phyloP scores from a whole-genome alignment of 2,329 filamentous ascomycete species.

The Colletotrichum filicis region DNA sequence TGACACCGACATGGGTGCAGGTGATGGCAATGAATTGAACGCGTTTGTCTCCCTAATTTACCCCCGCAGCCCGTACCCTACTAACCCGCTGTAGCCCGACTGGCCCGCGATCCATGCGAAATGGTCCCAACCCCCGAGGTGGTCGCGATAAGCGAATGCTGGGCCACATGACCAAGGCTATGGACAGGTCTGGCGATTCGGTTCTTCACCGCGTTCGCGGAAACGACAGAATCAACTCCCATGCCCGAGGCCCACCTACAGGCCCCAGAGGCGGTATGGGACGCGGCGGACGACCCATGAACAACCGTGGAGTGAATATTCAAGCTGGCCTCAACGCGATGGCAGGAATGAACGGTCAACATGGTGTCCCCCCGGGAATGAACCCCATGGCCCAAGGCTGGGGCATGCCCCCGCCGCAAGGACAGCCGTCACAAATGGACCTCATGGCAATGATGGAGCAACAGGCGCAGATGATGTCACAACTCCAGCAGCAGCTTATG shows the following conservation, averaged over 20 bases:
- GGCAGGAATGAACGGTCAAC: conserved; percentile 46
- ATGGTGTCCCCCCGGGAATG: conserved; percentile 50
- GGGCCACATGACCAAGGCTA: conserved; percentile 83
- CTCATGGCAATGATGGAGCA: conserved; percentile 86
- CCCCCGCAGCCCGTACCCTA: conserved; percentile 31
- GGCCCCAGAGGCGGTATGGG: conserved; percentile 72
- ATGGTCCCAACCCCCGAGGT: conserved; percentile 65
- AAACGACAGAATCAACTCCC: conserved; percentile 83
- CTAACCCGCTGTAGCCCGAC: conserved; percentile 78
- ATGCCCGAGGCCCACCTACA: conserved; percentile 75
- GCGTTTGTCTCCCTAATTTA: conserved; percentile 60
- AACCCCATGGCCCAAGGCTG: conserved; percentile 52
- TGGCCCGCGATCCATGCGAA: conserved; percentile 94
- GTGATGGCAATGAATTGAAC: conserved; percentile 61
- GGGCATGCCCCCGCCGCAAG: conserved; percentile 53
- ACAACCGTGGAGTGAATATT: conserved; percentile 61
- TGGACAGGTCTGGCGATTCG: conserved; percentile 82
- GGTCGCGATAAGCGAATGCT: conserved; percentile 84
- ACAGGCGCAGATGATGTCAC: conserved; percentile 86
- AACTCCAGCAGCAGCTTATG: conserved; percentile 73
- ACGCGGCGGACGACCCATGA: conserved; percentile 61
- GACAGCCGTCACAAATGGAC: conserved; percentile 61
- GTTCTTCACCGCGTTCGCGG: conserved; percentile 83
- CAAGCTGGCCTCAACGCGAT: conserved; percentile 59
- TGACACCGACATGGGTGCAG: conserved; percentile 80